Conservation (phyloP, 169 alveolate genomes). For the Plasmodium fragile region DNA sequence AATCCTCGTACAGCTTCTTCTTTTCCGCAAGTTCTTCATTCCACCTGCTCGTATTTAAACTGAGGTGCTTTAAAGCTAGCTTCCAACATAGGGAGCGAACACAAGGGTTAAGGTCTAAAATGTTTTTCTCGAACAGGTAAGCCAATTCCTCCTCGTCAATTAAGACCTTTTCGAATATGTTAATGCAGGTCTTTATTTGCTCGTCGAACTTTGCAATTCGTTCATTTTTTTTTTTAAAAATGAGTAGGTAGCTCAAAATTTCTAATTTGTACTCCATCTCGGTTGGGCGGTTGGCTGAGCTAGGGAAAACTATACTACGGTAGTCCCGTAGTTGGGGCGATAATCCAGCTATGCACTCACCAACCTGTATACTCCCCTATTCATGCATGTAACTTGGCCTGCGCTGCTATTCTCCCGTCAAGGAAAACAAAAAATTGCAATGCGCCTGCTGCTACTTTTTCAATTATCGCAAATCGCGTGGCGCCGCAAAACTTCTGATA, state of each 20-base stretch:
- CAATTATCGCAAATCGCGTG: neutral
- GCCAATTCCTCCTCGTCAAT: conserved; percentile 59
- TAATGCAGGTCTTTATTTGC: conserved; percentile 65
- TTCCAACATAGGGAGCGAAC: conserved; percentile 77
- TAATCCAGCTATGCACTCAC: neutral
- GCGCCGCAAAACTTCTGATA: neutral
- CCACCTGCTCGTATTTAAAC: conserved; percentile 69
- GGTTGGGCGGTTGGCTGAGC: neutral
- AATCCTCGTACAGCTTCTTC: conserved; percentile 68
- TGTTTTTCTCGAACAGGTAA: conserved; percentile 61
- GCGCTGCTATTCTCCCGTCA: neutral
- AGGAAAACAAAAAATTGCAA: neutral
- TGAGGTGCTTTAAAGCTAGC: conserved; percentile 67
- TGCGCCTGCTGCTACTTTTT: neutral
- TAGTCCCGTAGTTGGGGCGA: neutral
- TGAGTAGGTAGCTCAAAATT: conserved; percentile 57
- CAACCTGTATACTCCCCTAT: neutral
- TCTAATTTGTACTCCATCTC: conserved; percentile 74
- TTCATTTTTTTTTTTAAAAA: conserved; percentile 70
- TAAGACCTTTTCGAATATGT: conserved; percentile 58
- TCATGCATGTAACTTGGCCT: neutral
- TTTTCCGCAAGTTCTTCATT: conserved; percentile 53
- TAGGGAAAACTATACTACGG: neutral
- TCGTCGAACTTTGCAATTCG: conserved; percentile 62
- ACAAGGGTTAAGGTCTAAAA: conserved; percentile 69